Percentiles rank a stretch among this genome's conserved stretches.
These are phyloP conservation scores for Globisporangium sylvaticum DNA, from an alignment of 352 stramenopile genomes.

Conservation along the genomic window DNA sequence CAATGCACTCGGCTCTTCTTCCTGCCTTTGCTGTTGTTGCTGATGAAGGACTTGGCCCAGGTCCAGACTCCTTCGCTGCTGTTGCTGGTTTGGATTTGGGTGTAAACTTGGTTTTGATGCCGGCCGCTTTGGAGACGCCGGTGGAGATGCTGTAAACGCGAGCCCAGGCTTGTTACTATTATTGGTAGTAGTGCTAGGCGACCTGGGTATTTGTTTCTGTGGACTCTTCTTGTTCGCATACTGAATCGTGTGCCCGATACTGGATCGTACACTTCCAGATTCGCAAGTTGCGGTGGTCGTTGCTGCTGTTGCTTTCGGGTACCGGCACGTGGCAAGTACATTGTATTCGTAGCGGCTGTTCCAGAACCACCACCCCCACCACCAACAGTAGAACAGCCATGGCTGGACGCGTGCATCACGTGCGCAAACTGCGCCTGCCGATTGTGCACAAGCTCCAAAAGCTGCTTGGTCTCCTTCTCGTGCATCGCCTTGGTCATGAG, in stretches of 20 bases:
- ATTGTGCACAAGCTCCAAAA: constrained; percentile 37
- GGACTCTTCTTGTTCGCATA: constrained; percentile 22
- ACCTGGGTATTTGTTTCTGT: constrained; percentile 9
- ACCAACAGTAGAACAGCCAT: not conserved
- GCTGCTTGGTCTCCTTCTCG: constrained; percentile 62
- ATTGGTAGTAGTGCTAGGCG: not conserved
- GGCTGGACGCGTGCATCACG: constrained; percentile 24
- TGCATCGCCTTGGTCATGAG: constrained; percentile 61
- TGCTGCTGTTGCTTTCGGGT: not conserved
- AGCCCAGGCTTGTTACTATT: not conserved
- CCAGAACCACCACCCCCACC: not conserved
- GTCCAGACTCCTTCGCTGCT: not conserved
- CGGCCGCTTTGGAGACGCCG: constrained; percentile 2
- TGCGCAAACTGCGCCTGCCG: constrained; percentile 37
- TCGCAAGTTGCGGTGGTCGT: not conserved
- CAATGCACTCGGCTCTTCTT: not conserved
- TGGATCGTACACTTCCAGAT: constrained; percentile 37
- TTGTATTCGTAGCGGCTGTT: not conserved
- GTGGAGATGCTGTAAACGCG: constrained; percentile 4
- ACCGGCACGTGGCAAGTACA: not conserved
- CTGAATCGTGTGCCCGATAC: constrained; percentile 33
- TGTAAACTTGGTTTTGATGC: not conserved
- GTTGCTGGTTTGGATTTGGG: not conserved
- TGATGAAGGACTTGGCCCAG: not conserved
- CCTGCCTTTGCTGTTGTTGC: constrained; percentile 1